Evolutionary conservation across 2,329 filamentous ascomycete genomes (phyloP).

Genomic region (Ophiostoma ulmi): DNA sequence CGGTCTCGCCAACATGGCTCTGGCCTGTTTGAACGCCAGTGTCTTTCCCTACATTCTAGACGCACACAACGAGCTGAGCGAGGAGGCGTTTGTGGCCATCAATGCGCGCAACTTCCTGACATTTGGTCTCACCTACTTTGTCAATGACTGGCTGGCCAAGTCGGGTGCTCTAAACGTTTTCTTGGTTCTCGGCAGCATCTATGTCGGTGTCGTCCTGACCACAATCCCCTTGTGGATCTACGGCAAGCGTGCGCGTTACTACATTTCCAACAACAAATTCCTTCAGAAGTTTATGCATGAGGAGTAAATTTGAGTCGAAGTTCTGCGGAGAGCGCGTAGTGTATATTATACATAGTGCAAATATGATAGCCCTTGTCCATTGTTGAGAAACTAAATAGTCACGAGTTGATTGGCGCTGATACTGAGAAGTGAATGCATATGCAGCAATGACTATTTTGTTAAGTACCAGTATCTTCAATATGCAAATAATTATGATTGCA

Average conservation of each 20-base stretch:
- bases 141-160: slow-evolving; percentile 38
- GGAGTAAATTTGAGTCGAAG: slow-evolving; percentile 5
- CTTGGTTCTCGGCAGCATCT: slow-evolving; percentile 38
- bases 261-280: slow-evolving; percentile 40
- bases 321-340: too few species aligned
- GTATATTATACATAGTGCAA: background rate
- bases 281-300: slow-evolving; percentile 34
- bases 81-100: slow-evolving; percentile 46
- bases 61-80: slow-evolving; percentile 41
- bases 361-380: background rate
- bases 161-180: slow-evolving; percentile 38
- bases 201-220: slow-evolving; percentile 41
- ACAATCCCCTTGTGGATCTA: slow-evolving; percentile 47
- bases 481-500: too few species aligned
- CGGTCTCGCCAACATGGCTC: slow-evolving; percentile 45
- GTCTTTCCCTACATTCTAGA: slow-evolving; percentile 50
- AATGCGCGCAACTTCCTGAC: slow-evolving; percentile 46
- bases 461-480: too few species aligned
- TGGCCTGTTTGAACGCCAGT: slow-evolving; percentile 44
- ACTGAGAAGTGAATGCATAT: too few species aligned
- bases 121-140: slow-evolving; percentile 44
- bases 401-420: too few species aligned
- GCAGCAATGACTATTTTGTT: too few species aligned
- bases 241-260: slow-evolving; percentile 43
- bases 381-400: too few species aligned